phyloP scores from a whole-genome alignment of 2,329 filamentous ascomycete species.

The Pseudocercospora crystallina region DNA sequence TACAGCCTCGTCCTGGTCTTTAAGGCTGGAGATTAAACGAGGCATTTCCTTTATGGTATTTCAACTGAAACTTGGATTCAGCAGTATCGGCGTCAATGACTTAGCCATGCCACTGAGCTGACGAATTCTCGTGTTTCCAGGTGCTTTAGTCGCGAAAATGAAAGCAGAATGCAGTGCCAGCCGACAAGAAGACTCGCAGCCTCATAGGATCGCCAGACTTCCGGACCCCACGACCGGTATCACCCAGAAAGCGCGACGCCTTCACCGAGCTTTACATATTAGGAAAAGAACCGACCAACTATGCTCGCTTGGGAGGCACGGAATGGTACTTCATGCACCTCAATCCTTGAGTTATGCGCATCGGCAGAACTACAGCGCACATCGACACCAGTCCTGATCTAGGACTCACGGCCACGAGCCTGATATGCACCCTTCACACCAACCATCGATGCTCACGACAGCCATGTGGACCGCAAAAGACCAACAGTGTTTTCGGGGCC shows the following conservation, averaged over 20 bases:
- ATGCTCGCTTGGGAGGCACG: neutral
- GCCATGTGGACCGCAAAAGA: neutral
- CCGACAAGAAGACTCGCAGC: neutral
- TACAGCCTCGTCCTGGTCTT: neutral
- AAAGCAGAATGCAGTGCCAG: neutral
- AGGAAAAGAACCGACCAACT: neutral
- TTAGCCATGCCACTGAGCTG: neutral
- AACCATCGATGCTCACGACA: neutral
- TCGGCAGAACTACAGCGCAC: neutral
- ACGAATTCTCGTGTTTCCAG: conserved; percentile 1
- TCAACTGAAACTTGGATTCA: neutral
- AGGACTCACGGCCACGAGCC: neutral
- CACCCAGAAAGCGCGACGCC: neutral
- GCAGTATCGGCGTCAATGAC: neutral
- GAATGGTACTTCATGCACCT: neutral
- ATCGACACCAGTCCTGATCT: neutral
- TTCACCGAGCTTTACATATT: neutral
- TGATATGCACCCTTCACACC: neutral
- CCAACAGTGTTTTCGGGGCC: neutral
- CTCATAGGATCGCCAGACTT: neutral
- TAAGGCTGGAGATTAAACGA: neutral
- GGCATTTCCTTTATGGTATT: neutral
- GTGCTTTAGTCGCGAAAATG: neutral
- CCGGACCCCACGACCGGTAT: neutral
- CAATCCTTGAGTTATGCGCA: neutral